A percentile compares a stretch with the other conserved stretches of the same genome.
Evolutionary conservation across 371 early-diverging fungal species (phyloP).

Genomic region (Zychaea mexicana): DNA sequence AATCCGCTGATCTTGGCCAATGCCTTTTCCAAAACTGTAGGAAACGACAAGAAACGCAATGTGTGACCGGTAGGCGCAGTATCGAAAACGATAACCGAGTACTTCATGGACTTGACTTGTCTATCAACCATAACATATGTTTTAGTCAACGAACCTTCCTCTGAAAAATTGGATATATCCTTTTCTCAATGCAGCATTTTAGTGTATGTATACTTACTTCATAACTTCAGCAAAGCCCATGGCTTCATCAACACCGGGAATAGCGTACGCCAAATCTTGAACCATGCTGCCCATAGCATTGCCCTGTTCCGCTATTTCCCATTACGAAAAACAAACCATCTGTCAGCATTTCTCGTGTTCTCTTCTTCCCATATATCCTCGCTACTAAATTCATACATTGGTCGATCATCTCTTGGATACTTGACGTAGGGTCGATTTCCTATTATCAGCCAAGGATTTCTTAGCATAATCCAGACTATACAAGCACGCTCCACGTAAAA

Average conservation of each 20-base stretch:
- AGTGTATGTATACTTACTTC: slow-evolving; percentile 81
- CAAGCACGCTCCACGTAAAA: neutral
- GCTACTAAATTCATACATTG: slow-evolving; percentile 57
- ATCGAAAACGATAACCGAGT: slow-evolving; percentile 97
- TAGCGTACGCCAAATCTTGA: slow-evolving; percentile 96
- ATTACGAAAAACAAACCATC: neutral
- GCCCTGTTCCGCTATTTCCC: slow-evolving; percentile 67
- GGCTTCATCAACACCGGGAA: slow-evolving; percentile 99
- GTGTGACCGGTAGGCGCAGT: slow-evolving; percentile 99
- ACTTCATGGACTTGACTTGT: slow-evolving; percentile 97
- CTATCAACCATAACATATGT: too few relatives aligned
- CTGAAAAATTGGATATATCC: neutral
- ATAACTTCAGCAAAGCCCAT: slow-evolving; percentile 99
- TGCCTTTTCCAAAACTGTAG: slow-evolving; percentile 95
- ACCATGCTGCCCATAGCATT: slow-evolving; percentile 87
- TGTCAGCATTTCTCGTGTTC: neutral
- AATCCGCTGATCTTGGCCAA: slow-evolving; percentile 92
- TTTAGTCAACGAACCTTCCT: neutral
- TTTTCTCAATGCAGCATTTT: neutral
- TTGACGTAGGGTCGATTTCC: slow-evolving; percentile 98
- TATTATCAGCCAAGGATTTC: slow-evolving; percentile 19
- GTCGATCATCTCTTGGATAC: slow-evolving; percentile 97
- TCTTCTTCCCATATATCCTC: neutral
- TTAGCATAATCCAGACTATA: too few relatives aligned
- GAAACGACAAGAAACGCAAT: slow-evolving; percentile 97